Percentiles rank a stretch among this genome's conserved stretches.
Evolutionary conservation across 140 eudicot genomes (phyloP).

Genomic region (Oenanthe javanica): DNA sequence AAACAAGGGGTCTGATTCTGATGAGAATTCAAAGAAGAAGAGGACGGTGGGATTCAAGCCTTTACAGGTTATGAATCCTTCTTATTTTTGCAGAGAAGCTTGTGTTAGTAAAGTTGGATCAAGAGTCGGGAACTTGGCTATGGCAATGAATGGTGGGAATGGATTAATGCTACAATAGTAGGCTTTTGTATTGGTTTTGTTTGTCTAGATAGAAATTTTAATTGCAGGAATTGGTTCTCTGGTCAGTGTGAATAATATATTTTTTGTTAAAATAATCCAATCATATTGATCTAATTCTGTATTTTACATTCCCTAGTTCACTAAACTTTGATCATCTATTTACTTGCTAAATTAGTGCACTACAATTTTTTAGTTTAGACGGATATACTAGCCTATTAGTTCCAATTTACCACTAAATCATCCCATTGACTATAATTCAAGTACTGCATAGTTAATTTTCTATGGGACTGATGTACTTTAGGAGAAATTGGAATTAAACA

Average conservation of each 20-base stretch:
- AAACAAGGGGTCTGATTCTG: not conserved
- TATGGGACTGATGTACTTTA: no score
- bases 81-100: slow-evolving; percentile 14
- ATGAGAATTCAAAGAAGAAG: not conserved
- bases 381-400: no score
- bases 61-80: not conserved
- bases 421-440: no score
- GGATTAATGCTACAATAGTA: not conserved
- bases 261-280: no score
- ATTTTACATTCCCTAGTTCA: no score
- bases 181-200: not conserved
- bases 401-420: no score
- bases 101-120: slow-evolving; percentile 13
- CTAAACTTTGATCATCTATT: no score
- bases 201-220: not conserved
- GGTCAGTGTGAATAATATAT: not conserved
- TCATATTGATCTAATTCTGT: no score
- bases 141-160: slow-evolving; percentile 12
- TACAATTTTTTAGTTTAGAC: no score
- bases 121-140: slow-evolving; percentile 32
- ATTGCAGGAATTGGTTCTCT: not conserved
- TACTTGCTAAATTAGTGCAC: no score
- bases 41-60: slow-evolving; percentile 17
- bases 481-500: no score
- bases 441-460: no score